These are phyloP conservation scores for Lycium barbarum DNA, from an alignment of 257 asterid genomes.

Conservation along the genomic window DNA sequence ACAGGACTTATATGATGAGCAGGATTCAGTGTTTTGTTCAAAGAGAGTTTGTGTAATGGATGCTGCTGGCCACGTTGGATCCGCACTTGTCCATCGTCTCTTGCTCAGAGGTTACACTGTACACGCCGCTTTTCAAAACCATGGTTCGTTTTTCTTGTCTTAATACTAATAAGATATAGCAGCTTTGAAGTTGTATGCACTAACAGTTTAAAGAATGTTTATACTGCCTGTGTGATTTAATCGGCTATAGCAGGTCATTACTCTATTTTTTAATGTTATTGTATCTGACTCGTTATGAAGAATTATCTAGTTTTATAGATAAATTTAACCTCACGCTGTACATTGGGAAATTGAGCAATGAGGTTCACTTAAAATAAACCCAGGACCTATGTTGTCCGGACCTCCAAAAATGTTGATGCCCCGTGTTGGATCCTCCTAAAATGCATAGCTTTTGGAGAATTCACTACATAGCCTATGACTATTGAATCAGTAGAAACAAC, in stretches of 20 bases:
- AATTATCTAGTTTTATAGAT: background rate
- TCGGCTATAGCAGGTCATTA: background rate
- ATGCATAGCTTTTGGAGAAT: background rate
- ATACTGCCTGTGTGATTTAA: no score
- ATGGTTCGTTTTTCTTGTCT: conserved; percentile 41
- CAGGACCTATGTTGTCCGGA: background rate
- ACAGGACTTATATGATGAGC: no score
- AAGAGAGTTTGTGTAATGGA: conserved; percentile 91
- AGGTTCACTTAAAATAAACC: background rate
- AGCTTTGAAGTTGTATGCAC: background rate
- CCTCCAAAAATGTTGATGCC: background rate
- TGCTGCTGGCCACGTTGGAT: conserved; percentile 56
- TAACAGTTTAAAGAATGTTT: background rate
- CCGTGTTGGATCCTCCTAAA: background rate
- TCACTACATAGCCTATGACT: background rate
- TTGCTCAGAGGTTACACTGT: conserved; percentile 74
- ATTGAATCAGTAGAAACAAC: background rate
- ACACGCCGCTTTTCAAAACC: conserved; percentile 82
- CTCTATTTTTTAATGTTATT: background rate
- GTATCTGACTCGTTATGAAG: background rate
- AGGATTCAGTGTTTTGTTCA: background rate
- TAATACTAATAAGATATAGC: background rate
- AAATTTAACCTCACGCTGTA: background rate
- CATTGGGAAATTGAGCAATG: background rate
- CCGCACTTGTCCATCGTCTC: no score